Evolutionary conservation across 139 green algal genomes (phyloP), one percentile per base, ranked within the genome.

Genomic region (Astrephomene gubernaculifera): DNA sequence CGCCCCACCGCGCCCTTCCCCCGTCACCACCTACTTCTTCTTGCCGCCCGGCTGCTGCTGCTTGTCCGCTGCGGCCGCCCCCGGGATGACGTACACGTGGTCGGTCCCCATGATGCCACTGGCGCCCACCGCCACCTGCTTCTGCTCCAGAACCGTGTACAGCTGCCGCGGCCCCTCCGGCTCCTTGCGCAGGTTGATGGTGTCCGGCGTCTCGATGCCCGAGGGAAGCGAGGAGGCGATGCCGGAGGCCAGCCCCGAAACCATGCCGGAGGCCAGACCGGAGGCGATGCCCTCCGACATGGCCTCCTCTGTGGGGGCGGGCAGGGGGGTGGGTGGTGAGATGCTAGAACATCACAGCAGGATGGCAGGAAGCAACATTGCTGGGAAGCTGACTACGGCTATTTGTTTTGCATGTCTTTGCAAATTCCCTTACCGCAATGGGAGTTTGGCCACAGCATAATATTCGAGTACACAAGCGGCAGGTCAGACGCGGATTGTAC

Each of bases 71-170:
- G 53, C 86, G 2, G 21, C 85, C 21, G 63, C 81, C 6, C 89
- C 86, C 6, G 96, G 96, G 8, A 98, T 91, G 76, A 97, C 94
- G 79, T 99, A 99, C 49, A 95, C 94, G 88, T 99, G 97, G 67
- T 98, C 94, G 29, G 86, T 96, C 72, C 94, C 96, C 89, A 97
- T 95, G 71, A 99, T 89, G 27, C 79, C 87, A 29, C 86, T 86
- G 5, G 54, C n/a, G 19, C 70, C 57, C 82, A 87, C 71, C 39
- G 68, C 14, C 44, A 69, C 70, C 70, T 86, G 65, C 89, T 94
- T 91, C 92, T 97, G 92, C 90, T 98, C 95, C 78, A 98, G 90
- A 53, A 95, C 92, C 6, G 73, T 89, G 85, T 90, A 92, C 31
- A 94, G 86, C 64, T 90, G 75, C 76, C 61, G 68, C 44, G 87